A percentile compares a stretch with the other conserved stretches of the same genome.
phyloP scores from a whole-genome alignment of 345 rosid genomes.

The Toxicodendron radicans region DNA sequence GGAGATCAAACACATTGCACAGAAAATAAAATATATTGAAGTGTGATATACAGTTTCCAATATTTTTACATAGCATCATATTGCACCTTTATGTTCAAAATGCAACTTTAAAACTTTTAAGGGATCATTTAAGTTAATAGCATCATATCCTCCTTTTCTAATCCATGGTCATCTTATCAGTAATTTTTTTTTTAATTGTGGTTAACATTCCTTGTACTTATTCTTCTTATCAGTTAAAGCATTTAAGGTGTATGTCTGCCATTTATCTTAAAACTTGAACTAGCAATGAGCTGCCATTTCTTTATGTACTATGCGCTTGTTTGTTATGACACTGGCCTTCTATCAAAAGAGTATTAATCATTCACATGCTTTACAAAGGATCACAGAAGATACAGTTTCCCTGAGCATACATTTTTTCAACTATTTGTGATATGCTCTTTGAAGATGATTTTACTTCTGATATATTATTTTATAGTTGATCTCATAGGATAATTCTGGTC shows the following conservation, averaged over 20 bases:
- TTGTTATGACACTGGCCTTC: neutral
- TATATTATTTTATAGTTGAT: neutral
- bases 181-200: neutral
- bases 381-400: neutral
- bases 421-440: constrained; percentile 3
- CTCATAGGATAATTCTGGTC: constrained; percentile 6
- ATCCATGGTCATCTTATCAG: neutral
- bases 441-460: neutral
- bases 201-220: neutral
- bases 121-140: neutral
- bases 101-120: neutral
- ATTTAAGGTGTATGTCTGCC: neutral
- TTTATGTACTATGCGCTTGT: neutral
- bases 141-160: neutral
- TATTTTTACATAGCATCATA: neutral
- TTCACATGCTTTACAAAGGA: neutral
- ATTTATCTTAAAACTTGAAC: neutral
- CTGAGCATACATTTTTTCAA: neutral
- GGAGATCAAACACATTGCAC: too few species aligned
- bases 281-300: neutral
- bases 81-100: neutral
- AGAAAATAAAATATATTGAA: too few species aligned
- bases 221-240: neutral
- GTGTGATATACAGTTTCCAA: too few species aligned
- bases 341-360: neutral